Base-by-base conservation (phyloP, 2,329 filamentous ascomycete genomes). In the Pseudogymnoascus sp. region DNA sequence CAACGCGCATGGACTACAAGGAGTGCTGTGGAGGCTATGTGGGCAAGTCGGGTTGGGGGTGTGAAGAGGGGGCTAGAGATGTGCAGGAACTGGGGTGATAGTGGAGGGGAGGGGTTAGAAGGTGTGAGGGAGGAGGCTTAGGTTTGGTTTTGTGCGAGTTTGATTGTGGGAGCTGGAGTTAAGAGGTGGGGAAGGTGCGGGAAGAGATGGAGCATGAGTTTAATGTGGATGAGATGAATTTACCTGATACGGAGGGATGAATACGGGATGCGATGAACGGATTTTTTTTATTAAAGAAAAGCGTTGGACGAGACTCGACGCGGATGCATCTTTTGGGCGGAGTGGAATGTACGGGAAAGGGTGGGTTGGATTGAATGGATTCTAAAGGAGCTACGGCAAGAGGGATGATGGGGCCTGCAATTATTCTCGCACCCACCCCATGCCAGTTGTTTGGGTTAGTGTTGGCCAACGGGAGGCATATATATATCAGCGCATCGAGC, bases 1-100 rank as follows among this genome's bases (percentile, higher is more conserved):
- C 94, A 99, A 74, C 83, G 94, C 52, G 92, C 88, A 9, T 96
- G 92, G 71, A 97, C 94, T 0, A 96, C 92, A 80, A 85, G 92
- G 58, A 94, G 92, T 2, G 85, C 90, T 0, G 88, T 92, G 5
- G 94, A 99, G 76, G 83, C 84, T 30, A 80, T 97, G 28, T 97
- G 92, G 91, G 91, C 94, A 1, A 82, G 82, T 38, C 83, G 94
- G 35, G 87, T 97, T 18, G 75, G 79, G 12, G 94, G 94, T 21
- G 84, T 97, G 64, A 91, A 88, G 74, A 81, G 83, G 62, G 75
- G 97, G 64, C 90, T 90, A 0, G 89, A 95, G 65, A 83, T 84
- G 70, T 94, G 90, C 68, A 85, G 90, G 52, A 90, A 95, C 66
- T 99, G 94, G 94, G 84, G 92, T 62, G 92, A 96, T 60, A 90